These are phyloP conservation scores for Hanseniaspora mollemarum DNA, from an alignment of 805 yeast species.

Conservation along the genomic window DNA sequence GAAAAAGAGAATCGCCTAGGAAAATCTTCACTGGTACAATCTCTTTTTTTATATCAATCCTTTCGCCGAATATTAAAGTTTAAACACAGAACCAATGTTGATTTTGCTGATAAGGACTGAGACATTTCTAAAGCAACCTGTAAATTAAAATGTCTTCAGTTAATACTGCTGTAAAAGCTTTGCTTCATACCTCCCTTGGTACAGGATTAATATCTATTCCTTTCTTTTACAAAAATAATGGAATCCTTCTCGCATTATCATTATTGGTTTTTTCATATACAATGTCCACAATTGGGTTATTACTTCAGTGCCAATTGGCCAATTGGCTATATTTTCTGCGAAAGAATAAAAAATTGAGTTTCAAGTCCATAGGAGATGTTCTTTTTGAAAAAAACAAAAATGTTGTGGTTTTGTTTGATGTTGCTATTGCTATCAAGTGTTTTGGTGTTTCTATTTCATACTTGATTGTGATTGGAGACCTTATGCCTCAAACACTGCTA, in stretches of 20 bases:
- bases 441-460: conserved; percentile 62
- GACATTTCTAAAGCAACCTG: background rate
- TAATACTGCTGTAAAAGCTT: conserved; percentile 27
- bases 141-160: conserved; percentile 14
- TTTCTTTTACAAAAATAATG: conserved; percentile 42
- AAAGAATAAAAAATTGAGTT: conserved; percentile 44
- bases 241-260: conserved; percentile 23
- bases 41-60: too few relatives aligned
- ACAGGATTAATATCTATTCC: conserved; percentile 74
- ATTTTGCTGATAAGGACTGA: too few relatives aligned
- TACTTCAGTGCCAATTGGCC: conserved; percentile 8
- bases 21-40: too few relatives aligned
- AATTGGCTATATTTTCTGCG: conserved; percentile 50
- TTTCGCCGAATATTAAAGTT: background rate
- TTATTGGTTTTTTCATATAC: conserved; percentile 26
- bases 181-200: conserved; percentile 31
- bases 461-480: conserved; percentile 57
- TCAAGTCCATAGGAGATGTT: conserved; percentile 48
- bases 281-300: conserved; percentile 13
- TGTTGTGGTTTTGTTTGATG: conserved; percentile 51
- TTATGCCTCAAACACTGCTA: conserved; percentile 42
- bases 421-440: conserved; percentile 60
- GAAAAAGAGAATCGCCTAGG: too few relatives aligned
- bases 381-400: conserved; percentile 50
- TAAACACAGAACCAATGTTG: too few relatives aligned